Percentiles rank a stretch among this genome's conserved stretches.
These are phyloP conservation scores for Paxillus involutus DNA, from an alignment of 768 basidiomycete genomes.

Conservation along the genomic window DNA sequence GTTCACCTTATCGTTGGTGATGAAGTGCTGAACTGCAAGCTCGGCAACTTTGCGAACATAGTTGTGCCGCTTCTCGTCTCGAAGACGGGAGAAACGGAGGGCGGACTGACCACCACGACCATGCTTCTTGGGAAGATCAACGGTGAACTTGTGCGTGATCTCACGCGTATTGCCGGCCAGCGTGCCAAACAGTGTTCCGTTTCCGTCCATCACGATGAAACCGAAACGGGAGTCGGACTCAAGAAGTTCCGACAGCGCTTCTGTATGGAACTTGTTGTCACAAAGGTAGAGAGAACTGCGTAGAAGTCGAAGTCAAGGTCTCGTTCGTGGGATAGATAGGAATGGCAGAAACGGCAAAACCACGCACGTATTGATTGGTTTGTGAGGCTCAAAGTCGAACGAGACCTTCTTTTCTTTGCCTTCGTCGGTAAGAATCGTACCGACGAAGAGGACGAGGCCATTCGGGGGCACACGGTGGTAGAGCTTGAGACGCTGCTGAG, in stretches of 20 bases:
- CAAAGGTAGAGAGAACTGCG: constrained; percentile 93
- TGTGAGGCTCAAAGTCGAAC: constrained; percentile 98
- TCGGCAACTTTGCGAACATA: constrained; percentile 99
- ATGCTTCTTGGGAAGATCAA: constrained; percentile 99
- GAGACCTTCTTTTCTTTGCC: constrained; percentile 99
- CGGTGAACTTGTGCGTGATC: constrained; percentile 96
- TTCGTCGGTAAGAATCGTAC: constrained; percentile 96
- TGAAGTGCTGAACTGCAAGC: constrained; percentile 95
- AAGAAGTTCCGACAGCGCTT: constrained; percentile 92
- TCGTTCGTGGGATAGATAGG: background rate
- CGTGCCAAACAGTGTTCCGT: constrained; percentile 94
- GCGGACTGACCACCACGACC: constrained; percentile 99
- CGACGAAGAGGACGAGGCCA: constrained; percentile 96
- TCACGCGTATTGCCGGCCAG: constrained; percentile 97
- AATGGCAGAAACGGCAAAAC: background rate
- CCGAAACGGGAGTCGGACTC: constrained; percentile 98
- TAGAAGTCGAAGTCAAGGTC: constrained; percentile 2
- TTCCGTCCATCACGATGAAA: constrained; percentile 99
- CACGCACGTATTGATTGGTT: constrained; percentile 95
- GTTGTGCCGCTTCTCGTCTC: constrained; percentile 99
- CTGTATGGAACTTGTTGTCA: constrained; percentile 99
- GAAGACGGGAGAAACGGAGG: constrained; percentile 97
- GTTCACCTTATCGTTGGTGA: constrained; percentile 97
- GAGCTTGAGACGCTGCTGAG: constrained; percentile 95
- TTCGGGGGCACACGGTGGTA: constrained; percentile 97